These are phyloP conservation scores for Saccharomycopsis selenospora DNA, from an alignment of 805 yeast species.

Conservation along the genomic window DNA sequence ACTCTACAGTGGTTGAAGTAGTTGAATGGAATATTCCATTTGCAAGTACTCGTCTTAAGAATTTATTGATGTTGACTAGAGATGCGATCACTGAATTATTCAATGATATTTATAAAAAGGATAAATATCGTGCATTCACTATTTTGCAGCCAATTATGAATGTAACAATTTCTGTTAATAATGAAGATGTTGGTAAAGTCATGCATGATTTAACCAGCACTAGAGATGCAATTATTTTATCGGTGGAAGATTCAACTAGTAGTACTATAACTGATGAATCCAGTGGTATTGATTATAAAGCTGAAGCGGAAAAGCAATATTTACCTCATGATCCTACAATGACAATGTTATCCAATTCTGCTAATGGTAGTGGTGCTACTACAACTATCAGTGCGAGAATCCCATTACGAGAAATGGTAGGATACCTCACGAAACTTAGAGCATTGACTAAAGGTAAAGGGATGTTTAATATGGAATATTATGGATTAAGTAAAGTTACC, in stretches of 20 bases:
- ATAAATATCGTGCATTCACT: conserved; percentile 32
- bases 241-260: conserved; percentile 60
- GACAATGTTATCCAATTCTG: conserved; percentile 22
- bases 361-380: conserved; percentile 21
- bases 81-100: conserved; percentile 29
- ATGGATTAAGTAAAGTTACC: conserved; percentile 63
- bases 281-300: conserved; percentile 38
- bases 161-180: conserved; percentile 56
- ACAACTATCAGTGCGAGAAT: conserved; percentile 62
- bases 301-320: conserved; percentile 55
- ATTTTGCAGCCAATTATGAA: conserved; percentile 86
- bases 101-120: conserved; percentile 30
- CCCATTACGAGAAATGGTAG: conserved; percentile 85
- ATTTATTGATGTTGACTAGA: conserved; percentile 41
- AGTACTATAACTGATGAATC: conserved; percentile 19
- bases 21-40: conserved; percentile 46
- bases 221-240: conserved; percentile 65
- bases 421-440: conserved; percentile 70
- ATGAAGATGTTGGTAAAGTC: conserved; percentile 73
- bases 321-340: conserved; percentile 73
- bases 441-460: conserved; percentile 89
- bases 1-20: conserved; percentile 51
- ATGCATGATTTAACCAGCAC: conserved; percentile 76
- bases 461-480: conserved; percentile 68
- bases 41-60: conserved; percentile 35